Evolutionary conservation across 345 rosid genomes (phyloP), one percentile per base, ranked within the genome.

Genomic region (Gossypium mustelinum): DNA sequence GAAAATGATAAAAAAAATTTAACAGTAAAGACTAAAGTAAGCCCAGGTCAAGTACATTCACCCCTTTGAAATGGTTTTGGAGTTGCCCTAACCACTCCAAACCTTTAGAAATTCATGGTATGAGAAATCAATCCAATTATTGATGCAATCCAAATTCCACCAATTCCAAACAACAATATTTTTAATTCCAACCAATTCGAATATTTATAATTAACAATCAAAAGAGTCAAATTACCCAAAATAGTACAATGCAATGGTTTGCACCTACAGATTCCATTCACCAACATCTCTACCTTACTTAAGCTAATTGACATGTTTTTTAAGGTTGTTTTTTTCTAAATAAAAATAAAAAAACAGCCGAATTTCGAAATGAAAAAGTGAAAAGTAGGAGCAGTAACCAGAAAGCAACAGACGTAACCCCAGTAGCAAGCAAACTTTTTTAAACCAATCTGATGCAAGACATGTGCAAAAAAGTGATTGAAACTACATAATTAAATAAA

Each of bases 391-490:
- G 70, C 75, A 70, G 81, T 75, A 52, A 74, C 72, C 58, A 68
- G 75, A 72, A 81, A 82, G 78, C 79, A 78, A 80, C 47, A 52
- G 81, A 82, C 79, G 29, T 80, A 76, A 79, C 83, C 86, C 84
- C 73, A 62, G 1, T 44, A 69, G 73, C 86, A 88, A 84, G 92
- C 84, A 85, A 84, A 75, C 79, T 71, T 79, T 76, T 34, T 39
- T 72, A 70, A 71, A 41, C 83, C 80, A 74, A 65, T 61, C 76
- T 78, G 79, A 18, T 74, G 50, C 82, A 63, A 68, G 44, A 85
- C 91, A 88, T 80, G 89, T 88, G 88, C 89, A 56, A 72, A 75
- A 85, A 85, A 82, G 83, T 72, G 55, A 74, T 41, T 43, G 47
- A 45, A 20, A 65, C 58, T 47, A 68, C 41, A 61, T 45, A 45